Percentiles rank a stretch among this genome's conserved stretches.
These are phyloP conservation scores for Heracleum sosnowskyi DNA, from an alignment of 129 eudicot species.

Conservation along the genomic window DNA sequence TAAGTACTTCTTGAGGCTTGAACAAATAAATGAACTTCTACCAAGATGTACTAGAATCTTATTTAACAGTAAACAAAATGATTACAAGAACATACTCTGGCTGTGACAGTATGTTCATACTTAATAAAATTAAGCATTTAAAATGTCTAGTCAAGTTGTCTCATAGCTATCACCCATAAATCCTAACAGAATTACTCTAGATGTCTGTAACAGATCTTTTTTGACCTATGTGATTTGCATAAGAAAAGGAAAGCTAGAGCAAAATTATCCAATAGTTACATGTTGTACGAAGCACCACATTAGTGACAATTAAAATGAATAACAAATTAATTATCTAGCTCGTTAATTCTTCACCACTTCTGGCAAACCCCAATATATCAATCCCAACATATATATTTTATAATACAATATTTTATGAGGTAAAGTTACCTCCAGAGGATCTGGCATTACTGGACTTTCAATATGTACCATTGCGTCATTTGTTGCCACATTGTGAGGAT, in stretches of 20 bases:
- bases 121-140: too few species aligned
- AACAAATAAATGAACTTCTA: too few species aligned
- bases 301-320: not conserved
- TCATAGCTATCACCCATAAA: too few species aligned
- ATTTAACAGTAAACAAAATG: too few species aligned
- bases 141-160: too few species aligned
- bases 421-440: conserved; percentile 77
- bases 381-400: not conserved
- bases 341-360: not conserved
- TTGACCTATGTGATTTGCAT: not conserved
- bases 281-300: not conserved
- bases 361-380: not conserved
- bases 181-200: too few species aligned
- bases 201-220: too few species aligned
- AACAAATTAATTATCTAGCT: not conserved
- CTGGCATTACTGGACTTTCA: conserved; percentile 52
- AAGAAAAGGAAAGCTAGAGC: not conserved
- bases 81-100: too few species aligned
- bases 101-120: too few species aligned
- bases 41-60: too few species aligned
- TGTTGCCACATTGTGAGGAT: conserved; percentile 17
- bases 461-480: conserved; percentile 30
- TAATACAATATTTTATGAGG: not conserved
- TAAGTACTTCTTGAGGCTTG: too few species aligned
- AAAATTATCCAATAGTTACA: not conserved